Base-by-base conservation (phyloP, 805 yeast species). In the Suhomyces pyralidae region DNA sequence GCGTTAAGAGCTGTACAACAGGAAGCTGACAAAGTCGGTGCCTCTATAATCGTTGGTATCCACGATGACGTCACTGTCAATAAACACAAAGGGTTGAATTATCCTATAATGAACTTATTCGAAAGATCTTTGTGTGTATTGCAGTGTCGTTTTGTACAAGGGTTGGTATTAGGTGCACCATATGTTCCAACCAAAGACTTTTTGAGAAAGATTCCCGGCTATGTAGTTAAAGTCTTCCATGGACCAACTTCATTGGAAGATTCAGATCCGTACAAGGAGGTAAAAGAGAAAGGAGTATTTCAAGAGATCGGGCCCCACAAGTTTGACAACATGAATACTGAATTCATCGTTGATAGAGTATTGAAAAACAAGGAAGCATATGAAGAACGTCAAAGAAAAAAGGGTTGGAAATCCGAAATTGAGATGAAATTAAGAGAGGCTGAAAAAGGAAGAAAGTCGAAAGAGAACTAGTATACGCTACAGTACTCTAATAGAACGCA, bases 41-140 rank as follows among this genome's bases (percentile, higher is more conserved):
- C 81, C 3, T 67, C 71, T 2, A 82, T 90, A 1, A 68, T 88
- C 1, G 89, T 86, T 8, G 96, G 96, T 2, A 64, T 90, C 20
- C 82, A 79, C 59, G 82, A 79, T 63, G 94, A 85, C 65, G 64
- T 55, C 45, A 80, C 77, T 48, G 83, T 81, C 55, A 85, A 81
- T 66, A 63, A 60, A 48, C 70, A 75, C 61, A 81, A 83, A 61
- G 92, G 91, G 17, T 69, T 77, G 48, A 83, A 83, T 59, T 82
- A 83, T 62, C 96, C 96, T 25, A 83, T 91, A 40, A 94, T 94
- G 97, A 90, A 88, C 61, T 61, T 88, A 17, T 81, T 86, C 55
- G 98, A 94, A 68, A 80, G 98, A 55, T 80, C 92, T 0, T 73
- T 94, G 55, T 90, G 97, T 67, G 92, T 91, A 6, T 72, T 94